Conservation (phyloP, 2,329 filamentous ascomycete species). For the Biscogniauxia sp. region DNA sequence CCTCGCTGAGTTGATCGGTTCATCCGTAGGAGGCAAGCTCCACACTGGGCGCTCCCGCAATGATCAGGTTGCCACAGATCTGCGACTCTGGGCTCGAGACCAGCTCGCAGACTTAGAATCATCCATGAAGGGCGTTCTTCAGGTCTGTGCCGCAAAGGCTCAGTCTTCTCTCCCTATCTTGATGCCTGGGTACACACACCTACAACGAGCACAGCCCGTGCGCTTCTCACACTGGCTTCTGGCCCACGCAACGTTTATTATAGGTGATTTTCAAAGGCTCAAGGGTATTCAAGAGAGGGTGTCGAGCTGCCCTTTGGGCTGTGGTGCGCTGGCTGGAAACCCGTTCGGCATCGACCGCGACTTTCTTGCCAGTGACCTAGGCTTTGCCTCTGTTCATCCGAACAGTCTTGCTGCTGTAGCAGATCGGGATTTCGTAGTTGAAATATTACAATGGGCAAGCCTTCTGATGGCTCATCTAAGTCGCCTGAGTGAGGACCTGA, state of each 20-base stretch:
- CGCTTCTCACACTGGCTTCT: slow-evolving; percentile 75
- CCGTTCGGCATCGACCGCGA: slow-evolving; percentile 71
- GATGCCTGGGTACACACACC: slow-evolving; percentile 76
- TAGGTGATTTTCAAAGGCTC: neutral
- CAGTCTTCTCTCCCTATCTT: too few relatives aligned
- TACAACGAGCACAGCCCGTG: slow-evolving; percentile 71
- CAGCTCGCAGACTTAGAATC: slow-evolving; percentile 35
- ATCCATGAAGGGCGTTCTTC: too few relatives aligned
- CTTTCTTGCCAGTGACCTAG: slow-evolving; percentile 69
- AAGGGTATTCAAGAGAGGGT: neutral
- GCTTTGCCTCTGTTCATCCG: slow-evolving; percentile 65
- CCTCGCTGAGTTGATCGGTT: slow-evolving; percentile 81
- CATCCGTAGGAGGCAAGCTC: slow-evolving; percentile 80
- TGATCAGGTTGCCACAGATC: slow-evolving; percentile 86
- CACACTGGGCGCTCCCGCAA: slow-evolving; percentile 87
- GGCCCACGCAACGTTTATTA: slow-evolving; percentile 52
- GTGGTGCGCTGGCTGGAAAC: slow-evolving; percentile 72
- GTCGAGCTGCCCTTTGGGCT: slow-evolving; percentile 53
- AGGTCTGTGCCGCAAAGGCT: too few relatives aligned
- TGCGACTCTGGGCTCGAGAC: slow-evolving; percentile 84
- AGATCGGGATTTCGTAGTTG: slow-evolving; percentile 71
- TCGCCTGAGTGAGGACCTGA: slow-evolving; percentile 71
- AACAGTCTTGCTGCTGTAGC: slow-evolving; percentile 70
- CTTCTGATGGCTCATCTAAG: slow-evolving; percentile 70
- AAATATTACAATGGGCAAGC: slow-evolving; percentile 68